Percentiles rank a stretch among this genome's conserved stretches.
Conservation (phyloP, 2,329 filamentous ascomycete genomes). For the Aspergillus costaricaensis region DNA sequence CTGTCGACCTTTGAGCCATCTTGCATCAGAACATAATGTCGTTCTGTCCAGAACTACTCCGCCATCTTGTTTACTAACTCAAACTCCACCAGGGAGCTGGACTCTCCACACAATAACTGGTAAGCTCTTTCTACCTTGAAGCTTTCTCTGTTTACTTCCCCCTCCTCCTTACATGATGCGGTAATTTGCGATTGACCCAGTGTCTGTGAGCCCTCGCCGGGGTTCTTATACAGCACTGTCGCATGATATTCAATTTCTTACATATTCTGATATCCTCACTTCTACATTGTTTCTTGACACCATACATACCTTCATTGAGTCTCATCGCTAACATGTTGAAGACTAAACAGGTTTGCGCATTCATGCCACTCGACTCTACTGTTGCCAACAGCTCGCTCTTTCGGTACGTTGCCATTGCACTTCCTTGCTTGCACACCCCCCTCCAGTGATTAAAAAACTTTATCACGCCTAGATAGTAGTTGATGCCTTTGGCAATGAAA, state of each 20-base stretch:
- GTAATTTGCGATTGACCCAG: constrained; percentile 99
- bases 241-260: constrained; percentile 94
- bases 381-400: not conserved
- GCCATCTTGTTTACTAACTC: not conserved
- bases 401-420: constrained; percentile 29
- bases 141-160: constrained; percentile 11
- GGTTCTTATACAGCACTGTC: constrained; percentile 73
- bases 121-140: constrained; percentile 23
- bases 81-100: not conserved
- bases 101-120: constrained; percentile 14
- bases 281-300: constrained; percentile 3
- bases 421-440: constrained; percentile 19
- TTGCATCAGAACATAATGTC: constrained; percentile 8
- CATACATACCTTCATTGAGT: not conserved
- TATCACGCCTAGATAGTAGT: constrained; percentile 67
- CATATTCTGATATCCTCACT: constrained; percentile 80
- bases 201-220: constrained; percentile 86
- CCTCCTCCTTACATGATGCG: constrained; percentile 69
- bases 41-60: not conserved
- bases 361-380: not conserved
- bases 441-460: constrained; percentile 65
- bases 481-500: constrained; percentile 63
- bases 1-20: not conserved
- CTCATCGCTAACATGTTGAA: constrained; percentile 29
- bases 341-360: constrained; percentile 12